Base-by-base conservation (phyloP, 495 filamentous ascomycete genomes). In the Corynascus novoguineensis region DNA sequence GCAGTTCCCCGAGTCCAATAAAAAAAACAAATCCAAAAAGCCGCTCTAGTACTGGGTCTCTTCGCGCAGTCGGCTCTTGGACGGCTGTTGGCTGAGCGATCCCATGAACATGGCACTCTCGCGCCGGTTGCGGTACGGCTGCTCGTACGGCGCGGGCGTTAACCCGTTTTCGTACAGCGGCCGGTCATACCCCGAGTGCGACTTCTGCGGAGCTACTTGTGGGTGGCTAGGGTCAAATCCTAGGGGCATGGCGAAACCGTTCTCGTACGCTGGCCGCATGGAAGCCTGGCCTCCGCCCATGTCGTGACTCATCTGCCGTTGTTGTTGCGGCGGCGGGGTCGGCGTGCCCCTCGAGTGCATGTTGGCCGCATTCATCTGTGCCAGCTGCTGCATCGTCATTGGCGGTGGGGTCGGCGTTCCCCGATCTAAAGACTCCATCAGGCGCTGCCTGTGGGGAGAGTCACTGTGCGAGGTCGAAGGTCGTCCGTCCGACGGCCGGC, bases 101-200 rank as follows among this genome's bases (percentile, higher is more conserved):
- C 71, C 72, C 73, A 76, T 74, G 46, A 75, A 74, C 70, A 79
- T 75, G 19, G 67, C 31, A 59, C 76, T 79, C 60, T 79, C 75
- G 37, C 76, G 68, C 31, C 73, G 68, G 49, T 53, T 64, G 48
- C 71, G 72, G 47, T 72, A 75, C 28, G 69, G 68, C 46, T 68
- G 69, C 48, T 78, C 73, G 42, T 76, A 74, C 24, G 69, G 66
- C 2, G 71, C 70, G 15, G 68, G 63, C 1, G 70, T 62, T 19
- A 64, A 66, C 4, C 72, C 71, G 44, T 60, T 73, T 60, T 72
- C 68, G 44, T 75, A 78, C 51, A 66, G 54, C 12, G 72, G 71
- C 10, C 73, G 68, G 60, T 78, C 75, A 58, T 77, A 78, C 1
- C 63, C 68, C 4, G 67, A 64, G 22, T 54, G 65, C 10, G 57